A percentile compares a stretch with the other conserved stretches of the same genome.
These are phyloP conservation scores for Diplocarpon mali DNA, from an alignment of 2,329 filamentous ascomycete species.

Conservation along the genomic window DNA sequence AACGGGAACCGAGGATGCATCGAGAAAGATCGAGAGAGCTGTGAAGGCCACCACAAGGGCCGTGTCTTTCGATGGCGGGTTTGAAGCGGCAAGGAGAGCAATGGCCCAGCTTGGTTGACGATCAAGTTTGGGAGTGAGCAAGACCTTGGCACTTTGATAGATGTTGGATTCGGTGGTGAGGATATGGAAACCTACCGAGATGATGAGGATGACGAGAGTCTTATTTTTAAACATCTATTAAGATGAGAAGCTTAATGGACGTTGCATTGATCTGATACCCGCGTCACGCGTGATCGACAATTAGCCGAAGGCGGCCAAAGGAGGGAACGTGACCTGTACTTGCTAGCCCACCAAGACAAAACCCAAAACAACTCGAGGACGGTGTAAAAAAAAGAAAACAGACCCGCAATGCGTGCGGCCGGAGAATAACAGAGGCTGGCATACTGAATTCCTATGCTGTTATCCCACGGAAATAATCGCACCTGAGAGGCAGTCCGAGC, in stretches of 20 bases:
- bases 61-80: constrained; percentile 19
- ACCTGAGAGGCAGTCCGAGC: no score
- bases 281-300: neutral
- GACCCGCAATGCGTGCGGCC: no score
- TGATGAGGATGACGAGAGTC: neutral
- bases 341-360: no score
- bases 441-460: no score
- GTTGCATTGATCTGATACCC: neutral
- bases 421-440: no score
- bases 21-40: constrained; percentile 10
- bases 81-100: constrained; percentile 9
- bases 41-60: constrained; percentile 20
- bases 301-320: no score
- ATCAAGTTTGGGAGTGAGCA: constrained; percentile 6
- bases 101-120: constrained; percentile 10
- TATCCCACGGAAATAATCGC: no score
- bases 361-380: no score
- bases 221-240: neutral
- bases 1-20: constrained; percentile 7
- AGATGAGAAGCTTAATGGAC: neutral
- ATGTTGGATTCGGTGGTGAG: neutral
- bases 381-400: no score
- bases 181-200: neutral
- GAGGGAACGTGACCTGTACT: no score
- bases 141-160: no score